A percentile compares a stretch with the other conserved stretches of the same genome.
Evolutionary conservation across 805 yeast species (phyloP).

Genomic region (Priceomyces carsonii): DNA sequence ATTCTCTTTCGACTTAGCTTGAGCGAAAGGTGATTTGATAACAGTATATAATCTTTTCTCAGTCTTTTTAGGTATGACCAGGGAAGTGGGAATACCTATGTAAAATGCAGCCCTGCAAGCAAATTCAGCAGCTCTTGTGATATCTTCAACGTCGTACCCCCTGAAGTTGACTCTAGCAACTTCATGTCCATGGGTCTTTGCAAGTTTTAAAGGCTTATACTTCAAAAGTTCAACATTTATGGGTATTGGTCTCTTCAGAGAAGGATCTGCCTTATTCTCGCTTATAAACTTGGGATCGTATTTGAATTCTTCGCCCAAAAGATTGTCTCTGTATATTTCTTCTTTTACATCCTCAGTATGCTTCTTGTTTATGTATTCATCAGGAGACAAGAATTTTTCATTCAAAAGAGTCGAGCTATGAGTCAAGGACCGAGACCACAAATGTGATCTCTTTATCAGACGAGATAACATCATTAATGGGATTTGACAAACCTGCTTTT

Average conservation of each 20-base stretch:
- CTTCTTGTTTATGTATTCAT: conserved; percentile 30
- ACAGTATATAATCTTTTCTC: conserved; percentile 91
- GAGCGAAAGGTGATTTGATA: conserved; percentile 88
- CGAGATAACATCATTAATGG: conserved; percentile 6
- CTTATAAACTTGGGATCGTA: conserved; percentile 33
- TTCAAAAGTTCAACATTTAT: conserved; percentile 79
- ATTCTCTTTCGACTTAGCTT: conserved; percentile 92
- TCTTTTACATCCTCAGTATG: conserved; percentile 25
- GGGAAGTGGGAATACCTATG: conserved; percentile 82
- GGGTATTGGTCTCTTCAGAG: conserved; percentile 64
- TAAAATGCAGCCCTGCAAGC: conserved; percentile 88
- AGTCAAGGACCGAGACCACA: conserved; percentile 8
- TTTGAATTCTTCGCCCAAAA: conserved; percentile 25
- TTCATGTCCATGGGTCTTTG: conserved; percentile 66
- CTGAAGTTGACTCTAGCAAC: conserved; percentile 78
- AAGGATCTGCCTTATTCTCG: conserved; percentile 18
- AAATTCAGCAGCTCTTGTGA: conserved; percentile 80
- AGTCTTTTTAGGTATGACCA: conserved; percentile 66
- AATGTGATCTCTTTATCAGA: conserved; percentile 4
- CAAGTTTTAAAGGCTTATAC: conserved; percentile 74
- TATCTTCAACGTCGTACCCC: conserved; percentile 66
- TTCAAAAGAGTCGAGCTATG: conserved; percentile 4
- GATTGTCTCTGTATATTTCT: conserved; percentile 23
- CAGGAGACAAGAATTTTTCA: conserved; percentile 26
- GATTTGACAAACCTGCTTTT: too few species aligned